Base-by-base conservation (phyloP, 179 eudicot species). In the Silene noctiflora region DNA sequence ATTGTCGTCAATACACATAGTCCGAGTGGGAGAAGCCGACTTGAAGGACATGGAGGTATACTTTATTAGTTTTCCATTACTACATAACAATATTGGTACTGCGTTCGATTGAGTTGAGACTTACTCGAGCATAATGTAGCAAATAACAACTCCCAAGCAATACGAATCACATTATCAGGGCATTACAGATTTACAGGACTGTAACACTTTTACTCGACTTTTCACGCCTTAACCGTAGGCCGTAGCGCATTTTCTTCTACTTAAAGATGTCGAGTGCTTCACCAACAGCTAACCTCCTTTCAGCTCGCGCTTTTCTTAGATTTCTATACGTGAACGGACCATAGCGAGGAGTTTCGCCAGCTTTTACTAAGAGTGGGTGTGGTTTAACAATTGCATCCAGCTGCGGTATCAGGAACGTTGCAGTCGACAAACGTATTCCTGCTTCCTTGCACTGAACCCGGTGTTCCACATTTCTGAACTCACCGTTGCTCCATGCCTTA, bases 401-500 rank as follows among this genome's bases (percentile, higher is more conserved):
- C 14, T 46, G 88, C 65, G 91, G 91, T 11, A 86, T 77, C 5
- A 88, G 75, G 75, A 85, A 85, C 9, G 88, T 81, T 27, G 90
- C 89, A 46, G 89, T 79, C 0, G 93, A 86, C 19, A 82, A 29
- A 4, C 93, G 85, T 31, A 71, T 20, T 3, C 81, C 82, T 22
- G 83, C 84, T 74, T 77, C 88, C 76, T 82, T 83, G 80, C 91
- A 85, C 59, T 73, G 72, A 16, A 88, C 89, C 24, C 83, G 79
- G 61, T 91, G 93, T 69, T 85, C 80, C 79, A 86, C 86, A 21
- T 78, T 88, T 69, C 75, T 75, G 31, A 90, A 73, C 46, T 85
- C 83, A 56, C 96, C 91, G 71, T 91, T 89, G 83, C 93, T 87
- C 91, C 91, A 89, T 62, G 79, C 79, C 94, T 90, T 65, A 10